Evolutionary conservation across 768 basidiomycete species (phyloP), one percentile per base, ranked within the genome.

Genomic region (Psilocybe azurescens): DNA sequence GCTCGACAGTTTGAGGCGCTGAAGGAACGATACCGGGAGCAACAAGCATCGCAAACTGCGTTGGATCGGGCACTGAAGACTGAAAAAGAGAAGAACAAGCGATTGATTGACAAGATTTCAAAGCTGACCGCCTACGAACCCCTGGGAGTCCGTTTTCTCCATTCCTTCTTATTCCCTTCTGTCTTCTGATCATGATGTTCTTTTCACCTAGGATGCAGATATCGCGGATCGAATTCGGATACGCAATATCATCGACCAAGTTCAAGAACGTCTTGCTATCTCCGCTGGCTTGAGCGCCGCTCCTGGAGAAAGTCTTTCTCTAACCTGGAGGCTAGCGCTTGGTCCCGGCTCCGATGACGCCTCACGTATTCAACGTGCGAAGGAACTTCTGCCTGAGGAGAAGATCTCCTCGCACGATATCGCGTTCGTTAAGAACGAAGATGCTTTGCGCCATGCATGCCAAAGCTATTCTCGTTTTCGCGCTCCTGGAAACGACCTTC

Each of bases 161-260:
- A 20, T 13, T 55, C 30, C 2, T 30, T 32, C 16, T 53, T 24
- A 5, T 29, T n/a, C 20, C 20, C 9, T 47, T 7, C 29, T 29
- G 9, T 13, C 29, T 39, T 38, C 8, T 53, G 8, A 18, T 51
- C 6, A 46, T 18, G 9, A 7, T 30, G 7, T 24, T 16, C 14
- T 54, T 29, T 16, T 36, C 39, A n/a, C 13, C 14, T 38, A 64
- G 63, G 59, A 64, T 18, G 56, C 55, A 53, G 53, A 64, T 36
- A 61, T 64, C 10, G 59, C 63, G 5, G 63, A 64, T 51, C 63
- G 63, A 3, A 64, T 64, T 13, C 59, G 63, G 11, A 49, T 64
- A 6, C 63, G 63, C 14, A 64, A 64, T 29, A 56, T 64, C 30
- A 33, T 64, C 29, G 59, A 64, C 51, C 63, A 61, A n/a, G 51